Evolutionary conservation across 2,329 filamentous ascomycete genomes (phyloP).

Genomic region (Aspergillus awamori): DNA sequence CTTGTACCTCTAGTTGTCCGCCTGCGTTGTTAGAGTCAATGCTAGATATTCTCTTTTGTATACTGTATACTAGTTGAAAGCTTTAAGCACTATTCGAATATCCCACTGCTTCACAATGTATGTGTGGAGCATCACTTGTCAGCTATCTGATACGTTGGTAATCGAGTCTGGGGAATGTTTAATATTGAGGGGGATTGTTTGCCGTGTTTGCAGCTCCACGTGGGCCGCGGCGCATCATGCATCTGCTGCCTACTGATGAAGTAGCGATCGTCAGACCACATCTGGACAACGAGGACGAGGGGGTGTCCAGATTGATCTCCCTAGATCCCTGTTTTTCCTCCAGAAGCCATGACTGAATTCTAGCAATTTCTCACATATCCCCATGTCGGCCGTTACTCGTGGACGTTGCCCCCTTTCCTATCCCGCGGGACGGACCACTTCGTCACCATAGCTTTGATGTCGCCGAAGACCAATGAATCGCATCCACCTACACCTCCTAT

Average conservation of each 20-base stretch:
- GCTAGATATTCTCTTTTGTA: conserved; percentile 35
- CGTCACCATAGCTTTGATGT: conserved; percentile 26
- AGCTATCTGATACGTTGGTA: background rate
- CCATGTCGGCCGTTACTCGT: conserved; percentile 25
- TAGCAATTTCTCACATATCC: conserved; percentile 9
- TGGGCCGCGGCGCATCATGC: conserved; percentile 15
- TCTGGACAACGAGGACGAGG: conserved; percentile 9
- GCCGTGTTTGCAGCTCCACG: conserved; percentile 26
- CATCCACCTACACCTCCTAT: conserved; percentile 17
- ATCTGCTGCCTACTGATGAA: conserved; percentile 2
- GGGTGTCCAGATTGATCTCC: background rate
- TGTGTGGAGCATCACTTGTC: background rate
- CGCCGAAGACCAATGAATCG: conserved; percentile 24
- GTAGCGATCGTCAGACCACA: conserved; percentile 5
- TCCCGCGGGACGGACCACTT: conserved; percentile 26
- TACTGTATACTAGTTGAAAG: background rate
- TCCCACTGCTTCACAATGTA: background rate
- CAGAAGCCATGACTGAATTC: conserved; percentile 8
- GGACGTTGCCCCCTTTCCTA: conserved; percentile 26
- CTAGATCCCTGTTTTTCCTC: background rate
- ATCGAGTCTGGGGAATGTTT: conserved; percentile 20
- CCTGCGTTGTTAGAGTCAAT: conserved; percentile 42
- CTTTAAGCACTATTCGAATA: too few species aligned
- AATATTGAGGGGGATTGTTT: conserved; percentile 19
- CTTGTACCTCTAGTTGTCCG: conserved; percentile 46